Base-by-base conservation (phyloP, 129 eudicot species). In the Heracleum sosnowskyi region DNA sequence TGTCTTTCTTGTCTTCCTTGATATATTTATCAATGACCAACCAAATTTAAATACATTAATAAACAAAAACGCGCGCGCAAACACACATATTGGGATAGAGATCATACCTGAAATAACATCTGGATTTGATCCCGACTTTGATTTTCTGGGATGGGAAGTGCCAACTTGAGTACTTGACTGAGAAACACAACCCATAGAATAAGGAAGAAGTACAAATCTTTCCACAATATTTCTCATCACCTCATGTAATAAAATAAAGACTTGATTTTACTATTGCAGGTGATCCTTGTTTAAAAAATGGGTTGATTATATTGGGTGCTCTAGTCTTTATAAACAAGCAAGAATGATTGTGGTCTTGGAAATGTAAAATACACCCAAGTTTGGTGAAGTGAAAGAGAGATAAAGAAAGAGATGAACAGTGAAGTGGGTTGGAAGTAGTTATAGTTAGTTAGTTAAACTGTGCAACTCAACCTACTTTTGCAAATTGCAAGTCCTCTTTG, bases 391-490 rank as follows among this genome's bases (percentile, higher is more conserved):
- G 81, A 39, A 63, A 70, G 70, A 80, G 81, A 69, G 36, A 66
- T 4, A 74, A 28, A 44, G 79, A 74, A 78, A 73, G 35, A 75
- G 20, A 80, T 81, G 79, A 44, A 11, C 35, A 26, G 60, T 60
- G 40, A 57, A 71, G 83, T 86, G 81, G 81, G 83, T 87, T 81
- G 82, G 87, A 36, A 84, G 87, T 64, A 26, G 77, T 44, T 74
- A 44, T 82, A 20, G 84, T 85, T 83, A 79, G 88, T 87, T 77
- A 87, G 95, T 90, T 82, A 80, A 86, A 81, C 86, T 86, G 91
- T 88, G 89, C 87, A 86, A 84, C 88, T 89, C 88, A 87, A 87
- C 92, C 87, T 77, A 86, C 89, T 85, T 68, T 77, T 71, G 44
- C 69, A 63, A 34, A 77, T 77, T 77, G 69, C 74, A 20, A 35